phyloP scores from a whole-genome alignment of 306 rosid species.

The Amphicarpaea edgeworthii region DNA sequence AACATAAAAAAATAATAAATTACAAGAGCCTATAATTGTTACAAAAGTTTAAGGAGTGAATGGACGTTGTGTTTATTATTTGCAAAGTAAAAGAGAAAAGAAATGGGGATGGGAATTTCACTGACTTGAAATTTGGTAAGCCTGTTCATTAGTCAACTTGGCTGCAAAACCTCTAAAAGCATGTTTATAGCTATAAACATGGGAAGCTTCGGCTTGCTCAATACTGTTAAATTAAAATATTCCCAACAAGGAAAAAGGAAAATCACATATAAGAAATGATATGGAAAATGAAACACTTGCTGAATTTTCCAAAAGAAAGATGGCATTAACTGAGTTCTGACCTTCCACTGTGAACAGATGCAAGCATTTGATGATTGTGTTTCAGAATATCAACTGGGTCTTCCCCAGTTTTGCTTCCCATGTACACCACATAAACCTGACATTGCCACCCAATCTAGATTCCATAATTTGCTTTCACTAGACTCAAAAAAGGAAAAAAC shows the following conservation, averaged over 20 bases:
- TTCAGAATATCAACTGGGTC: slow-evolving; percentile 63
- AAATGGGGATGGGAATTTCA: neutral
- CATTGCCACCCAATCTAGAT: slow-evolving; percentile 44
- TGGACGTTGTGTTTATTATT: neutral
- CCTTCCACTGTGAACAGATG: slow-evolving; percentile 75
- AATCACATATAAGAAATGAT: slow-evolving; percentile 14
- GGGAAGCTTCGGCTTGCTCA: slow-evolving; percentile 71
- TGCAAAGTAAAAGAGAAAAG: neutral
- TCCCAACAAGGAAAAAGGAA: neutral
- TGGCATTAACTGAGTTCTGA: slow-evolving; percentile 24
- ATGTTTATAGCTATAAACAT: slow-evolving; percentile 74
- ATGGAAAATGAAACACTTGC: neutral
- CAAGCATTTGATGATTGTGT: slow-evolving; percentile 71
- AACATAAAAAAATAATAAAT: slow-evolving; percentile 11
- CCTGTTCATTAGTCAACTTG: slow-evolving; percentile 68
- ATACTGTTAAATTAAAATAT: slow-evolving; percentile 57
- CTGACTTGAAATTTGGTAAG: slow-evolving; percentile 65
- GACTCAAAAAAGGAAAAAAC: slow-evolving; percentile 17
- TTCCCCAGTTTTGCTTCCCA: slow-evolving; percentile 76
- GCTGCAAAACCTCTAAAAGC: slow-evolving; percentile 89
- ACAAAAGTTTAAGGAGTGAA: neutral
- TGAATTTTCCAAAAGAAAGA: slow-evolving; percentile 5
- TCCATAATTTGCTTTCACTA: slow-evolving; percentile 21
- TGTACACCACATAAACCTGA: slow-evolving; percentile 81
- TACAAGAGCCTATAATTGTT: slow-evolving; percentile 21